Evolutionary conservation across 2,329 filamentous ascomycete species (phyloP).

Genomic region (Xylaria sp.): DNA sequence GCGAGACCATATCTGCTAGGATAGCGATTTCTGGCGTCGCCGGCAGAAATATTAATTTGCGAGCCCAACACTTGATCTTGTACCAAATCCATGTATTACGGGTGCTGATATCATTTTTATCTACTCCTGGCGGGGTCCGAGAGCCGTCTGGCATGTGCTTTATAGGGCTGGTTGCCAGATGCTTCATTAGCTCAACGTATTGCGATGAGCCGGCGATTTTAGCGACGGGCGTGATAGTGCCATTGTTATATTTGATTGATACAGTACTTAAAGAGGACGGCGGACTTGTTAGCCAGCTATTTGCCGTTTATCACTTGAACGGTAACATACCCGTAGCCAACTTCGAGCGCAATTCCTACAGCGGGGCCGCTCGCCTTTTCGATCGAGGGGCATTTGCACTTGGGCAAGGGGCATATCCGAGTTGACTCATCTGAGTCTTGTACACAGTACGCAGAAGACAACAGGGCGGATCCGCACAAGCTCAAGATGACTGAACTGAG

Average conservation of each 20-base stretch:
- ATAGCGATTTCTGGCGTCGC: neutral
- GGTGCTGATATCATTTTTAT: neutral
- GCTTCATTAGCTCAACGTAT: constrained; percentile 2
- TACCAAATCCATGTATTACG: neutral
- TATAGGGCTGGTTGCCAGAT: neutral
- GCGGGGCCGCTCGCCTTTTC: neutral
- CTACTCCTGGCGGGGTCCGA: neutral
- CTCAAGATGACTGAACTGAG: neutral
- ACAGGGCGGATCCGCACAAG: neutral
- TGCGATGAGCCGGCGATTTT: neutral
- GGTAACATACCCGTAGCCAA: neutral
- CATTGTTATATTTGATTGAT: neutral
- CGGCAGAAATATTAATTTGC: neutral
- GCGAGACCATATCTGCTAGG: constrained; percentile 5
- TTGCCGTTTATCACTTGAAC: neutral
- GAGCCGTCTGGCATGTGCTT: neutral
- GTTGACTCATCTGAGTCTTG: neutral
- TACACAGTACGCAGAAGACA: neutral
- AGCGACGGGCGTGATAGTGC: neutral
- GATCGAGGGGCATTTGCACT: neutral
- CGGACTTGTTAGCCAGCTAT: neutral
- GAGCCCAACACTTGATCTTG: neutral
- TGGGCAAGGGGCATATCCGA: constrained; percentile 1
- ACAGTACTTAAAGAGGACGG: neutral
- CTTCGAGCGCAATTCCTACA: neutral